Base-by-base conservation (phyloP, 2,329 filamentous ascomycete species). In the Cladosporium halotolerans region DNA sequence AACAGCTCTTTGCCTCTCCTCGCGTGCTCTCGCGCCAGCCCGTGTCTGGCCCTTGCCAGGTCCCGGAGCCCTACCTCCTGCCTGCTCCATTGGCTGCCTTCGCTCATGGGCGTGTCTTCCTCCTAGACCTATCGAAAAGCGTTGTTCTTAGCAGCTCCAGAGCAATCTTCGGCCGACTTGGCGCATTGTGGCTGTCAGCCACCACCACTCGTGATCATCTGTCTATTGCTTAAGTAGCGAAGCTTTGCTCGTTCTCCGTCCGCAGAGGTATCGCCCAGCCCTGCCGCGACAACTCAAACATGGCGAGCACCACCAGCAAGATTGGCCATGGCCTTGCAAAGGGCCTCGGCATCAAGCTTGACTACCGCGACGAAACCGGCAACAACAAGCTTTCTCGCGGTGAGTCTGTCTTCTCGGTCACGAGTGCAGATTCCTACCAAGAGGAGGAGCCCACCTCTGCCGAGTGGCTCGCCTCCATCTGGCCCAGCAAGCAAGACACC, bases 271-370 rank as follows among this genome's bases (percentile, higher is more conserved):
- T 28, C 18, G 48, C 40, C 48, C 40, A 51, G 48, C 48, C 14
- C 14, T 36, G 50, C 50, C 38, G 34, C 43, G 38, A 45, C 43
- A 36, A 33, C 44, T 19, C 33, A 45, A 57, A 33, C 46, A 69
- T 68, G 67, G 63, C 55, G 64, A 66, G 14, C 42, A 62, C 66
- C 33, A 61, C 65, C 31, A 79, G 78, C 61, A 84, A 85, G 68
- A 61, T 86, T 59, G 86, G 89, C 71, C 85, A 85, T 65, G 75
- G 77, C 62, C 70, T 95, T 68, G 91, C 90, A 67, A 93, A 89
- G 70, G 78, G 77, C 56, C 77, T 96, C 34, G 86, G 88, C 55
- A 95, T 96, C 77, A 88, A 93, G 69, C 74, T 95, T 32, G 76
- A 88, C 56, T 81, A 85, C 57, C 77, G 81, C 41, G 79, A 91